These are phyloP conservation scores for Cryphonectria naterciae DNA, from an alignment of 2,329 filamentous ascomycete genomes.

Conservation along the genomic window DNA sequence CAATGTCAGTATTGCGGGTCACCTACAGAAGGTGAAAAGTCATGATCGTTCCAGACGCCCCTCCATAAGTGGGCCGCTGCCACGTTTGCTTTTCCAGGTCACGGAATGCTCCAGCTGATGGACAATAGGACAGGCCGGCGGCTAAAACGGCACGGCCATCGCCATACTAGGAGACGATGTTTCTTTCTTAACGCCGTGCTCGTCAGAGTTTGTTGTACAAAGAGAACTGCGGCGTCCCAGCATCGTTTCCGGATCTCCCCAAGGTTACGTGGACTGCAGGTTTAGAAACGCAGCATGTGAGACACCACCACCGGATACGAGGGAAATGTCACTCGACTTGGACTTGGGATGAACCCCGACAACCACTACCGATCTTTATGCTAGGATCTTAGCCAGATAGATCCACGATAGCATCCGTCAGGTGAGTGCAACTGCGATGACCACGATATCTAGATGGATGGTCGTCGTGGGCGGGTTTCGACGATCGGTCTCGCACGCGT, in stretches of 20 bases:
- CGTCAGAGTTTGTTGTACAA: neutral
- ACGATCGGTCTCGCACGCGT: neutral
- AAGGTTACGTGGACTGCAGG: constrained; percentile 1
- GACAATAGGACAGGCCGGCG: neutral
- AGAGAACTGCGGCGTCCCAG: neutral
- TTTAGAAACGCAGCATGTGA: neutral
- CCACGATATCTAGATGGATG: neutral
- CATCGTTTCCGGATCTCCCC: constrained; percentile 5
- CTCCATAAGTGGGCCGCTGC: neutral
- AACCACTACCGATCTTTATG: neutral
- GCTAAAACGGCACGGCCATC: neutral
- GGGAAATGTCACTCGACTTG: neutral
- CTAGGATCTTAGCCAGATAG: neutral
- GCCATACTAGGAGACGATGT: too few species aligned
- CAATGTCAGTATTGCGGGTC: neutral
- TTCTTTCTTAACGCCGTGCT: neutral
- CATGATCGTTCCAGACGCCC: neutral
- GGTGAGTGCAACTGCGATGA: neutral
- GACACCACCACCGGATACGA: constrained; percentile 1
- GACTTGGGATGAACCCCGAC: constrained; percentile 6
- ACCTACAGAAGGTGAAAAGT: too few species aligned
- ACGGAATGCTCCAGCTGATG: neutral
- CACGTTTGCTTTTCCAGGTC: neutral
- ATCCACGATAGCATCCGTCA: neutral
- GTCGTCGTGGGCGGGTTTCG: neutral